Base-by-base conservation (phyloP, 192 early-diverging fungal genomes). In the Paraglomus brasilianum region DNA sequence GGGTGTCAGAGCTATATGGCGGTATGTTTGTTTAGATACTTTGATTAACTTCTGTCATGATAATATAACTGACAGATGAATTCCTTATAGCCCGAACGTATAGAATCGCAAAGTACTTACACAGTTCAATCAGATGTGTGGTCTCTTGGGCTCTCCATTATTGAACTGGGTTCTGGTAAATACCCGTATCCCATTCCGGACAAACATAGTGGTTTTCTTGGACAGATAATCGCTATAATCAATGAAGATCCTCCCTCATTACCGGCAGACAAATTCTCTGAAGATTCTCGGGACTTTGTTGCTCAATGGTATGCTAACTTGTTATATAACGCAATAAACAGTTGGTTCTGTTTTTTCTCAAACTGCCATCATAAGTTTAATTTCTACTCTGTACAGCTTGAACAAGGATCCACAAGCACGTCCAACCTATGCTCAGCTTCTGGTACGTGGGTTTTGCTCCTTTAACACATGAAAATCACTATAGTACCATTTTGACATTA, bases 1-100 rank as follows among this genome's bases (percentile, higher is more conserved):
- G 96, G 95, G 13, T 95, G 92, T 67, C 92, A 96, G 77, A 91
- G 89, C 74, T 96, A 96, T 72, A 95, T 98, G 94, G 92, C 94
- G 10, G 88, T 91, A 81, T 51, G 83, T 17, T 70, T 47, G 11
- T 66, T 17, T 17, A 30, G 60, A 40, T 3, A 3, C 22, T 49
- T 51, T 10, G 43, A n/a, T 21, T 39, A 30, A 68, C 17, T 48
- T 66, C 10, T 8, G 50, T 43, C 40, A 19, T 39, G 41, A 36
- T 69, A 56, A 47, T 56, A 55, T 56, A 43, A 24, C 57, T 22
- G 21, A 38, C 4, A 50, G 1, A 24, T 57, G 47, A 53, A 52
- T 38, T 38, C n/a, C 6, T 48, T 47, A 21, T 76, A 93, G 85
- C 95, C 95, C 19, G 95, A 98, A 74, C 91, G 95, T 21, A 95